A percentile compares a stretch with the other conserved stretches of the same genome.
These are phyloP conservation scores for Aspergillus leporis DNA, from an alignment of 495 filamentous ascomycete species.

Conservation along the genomic window DNA sequence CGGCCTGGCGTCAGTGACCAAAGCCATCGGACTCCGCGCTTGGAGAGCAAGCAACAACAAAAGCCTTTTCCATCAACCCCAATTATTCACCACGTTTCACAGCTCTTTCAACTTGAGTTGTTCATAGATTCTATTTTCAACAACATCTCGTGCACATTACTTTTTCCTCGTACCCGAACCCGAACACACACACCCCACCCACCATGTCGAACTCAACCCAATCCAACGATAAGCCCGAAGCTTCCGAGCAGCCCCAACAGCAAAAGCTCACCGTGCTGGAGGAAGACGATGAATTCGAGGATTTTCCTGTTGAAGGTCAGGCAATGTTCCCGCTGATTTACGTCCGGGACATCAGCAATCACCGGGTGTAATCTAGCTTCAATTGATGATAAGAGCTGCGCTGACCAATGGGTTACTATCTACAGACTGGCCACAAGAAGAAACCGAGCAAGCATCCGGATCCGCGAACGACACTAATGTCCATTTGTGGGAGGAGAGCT, in stretches of 20 bases:
- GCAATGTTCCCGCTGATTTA: not conserved
- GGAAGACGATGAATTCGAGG: slow-evolving; percentile 98
- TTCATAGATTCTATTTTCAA: not conserved
- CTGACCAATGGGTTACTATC: slow-evolving; percentile 6
- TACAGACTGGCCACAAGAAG: slow-evolving; percentile 84
- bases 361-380: not conserved
- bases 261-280: slow-evolving; percentile 72
- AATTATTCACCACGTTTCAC: not conserved
- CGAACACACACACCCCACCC: slow-evolving; percentile 17
- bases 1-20: not conserved
- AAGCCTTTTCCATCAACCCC: not conserved
- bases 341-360: not conserved
- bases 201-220: slow-evolving; percentile 47
- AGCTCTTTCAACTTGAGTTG: not conserved
- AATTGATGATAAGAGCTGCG: not conserved
- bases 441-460: slow-evolving; percentile 72
- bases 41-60: not conserved
- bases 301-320: slow-evolving; percentile 94
- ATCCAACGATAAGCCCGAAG: slow-evolving; percentile 37
- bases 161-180: slow-evolving; percentile 8
- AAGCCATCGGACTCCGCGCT: not conserved
- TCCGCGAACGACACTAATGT: slow-evolving; percentile 55
- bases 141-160: not conserved
- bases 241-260: slow-evolving; percentile 47
- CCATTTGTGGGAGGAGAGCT: slow-evolving; percentile 99